Evolutionary conservation across 768 basidiomycete genomes (phyloP).

Genomic region (Atractiella rhizophila): DNA sequence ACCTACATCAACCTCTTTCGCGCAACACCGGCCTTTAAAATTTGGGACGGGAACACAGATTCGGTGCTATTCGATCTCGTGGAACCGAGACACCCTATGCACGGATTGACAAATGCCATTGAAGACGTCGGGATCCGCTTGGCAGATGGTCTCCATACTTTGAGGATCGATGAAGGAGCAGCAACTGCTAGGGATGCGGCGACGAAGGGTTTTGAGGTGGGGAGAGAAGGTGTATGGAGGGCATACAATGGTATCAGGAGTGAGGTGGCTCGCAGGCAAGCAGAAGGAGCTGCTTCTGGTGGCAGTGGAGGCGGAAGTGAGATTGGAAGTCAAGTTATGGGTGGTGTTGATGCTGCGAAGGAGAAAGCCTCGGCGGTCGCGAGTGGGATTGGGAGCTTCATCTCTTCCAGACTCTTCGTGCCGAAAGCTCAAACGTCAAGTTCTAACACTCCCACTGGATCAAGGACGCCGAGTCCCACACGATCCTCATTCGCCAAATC

Average conservation of each 20-base stretch:
- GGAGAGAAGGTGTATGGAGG: constrained; percentile 27
- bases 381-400: too few species aligned
- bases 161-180: constrained; percentile 78
- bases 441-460: too few species aligned
- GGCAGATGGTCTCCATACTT: constrained; percentile 76
- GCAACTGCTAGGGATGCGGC: constrained; percentile 78
- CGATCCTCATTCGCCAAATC: too few species aligned
- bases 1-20: constrained; percentile 73
- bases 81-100: constrained; percentile 85
- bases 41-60: constrained; percentile 79
- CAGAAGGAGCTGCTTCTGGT: too few species aligned
- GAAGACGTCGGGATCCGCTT: constrained; percentile 76
- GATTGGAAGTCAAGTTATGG: too few species aligned
- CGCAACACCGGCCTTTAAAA: constrained; percentile 57
- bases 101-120: constrained; percentile 64
- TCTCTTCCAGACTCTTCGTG: too few species aligned
- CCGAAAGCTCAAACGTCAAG: too few species aligned
- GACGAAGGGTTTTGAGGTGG: constrained; percentile 41
- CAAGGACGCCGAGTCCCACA: too few species aligned
- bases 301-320: too few species aligned
- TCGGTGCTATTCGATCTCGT: constrained; percentile 81
- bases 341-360: too few species aligned
- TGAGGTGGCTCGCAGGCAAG: constrained; percentile 10
- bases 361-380: too few species aligned
- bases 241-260: constrained; percentile 6